These are phyloP conservation scores for Penicillium pulvis DNA, from an alignment of 495 filamentous ascomycete species.

Conservation along the genomic window DNA sequence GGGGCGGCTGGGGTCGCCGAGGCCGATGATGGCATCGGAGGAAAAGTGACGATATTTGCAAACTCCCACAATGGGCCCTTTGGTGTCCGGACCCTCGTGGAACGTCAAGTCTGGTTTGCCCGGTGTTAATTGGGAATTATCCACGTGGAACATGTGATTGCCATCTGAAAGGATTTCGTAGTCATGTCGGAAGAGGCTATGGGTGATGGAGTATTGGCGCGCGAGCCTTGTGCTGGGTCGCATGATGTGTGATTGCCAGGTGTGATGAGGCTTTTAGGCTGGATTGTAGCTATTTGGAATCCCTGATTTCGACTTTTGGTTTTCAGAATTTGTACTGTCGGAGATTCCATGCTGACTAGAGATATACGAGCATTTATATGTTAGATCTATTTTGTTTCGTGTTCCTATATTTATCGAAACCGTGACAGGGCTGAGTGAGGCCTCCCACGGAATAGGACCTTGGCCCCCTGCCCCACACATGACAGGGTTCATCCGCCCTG, in stretches of 20 bases:
- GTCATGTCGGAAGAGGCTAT: constrained; percentile 28
- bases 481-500: too few relatives aligned
- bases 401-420: too few relatives aligned
- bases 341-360: too few relatives aligned
- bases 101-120: constrained; percentile 39
- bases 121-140: constrained; percentile 29
- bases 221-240: constrained; percentile 1
- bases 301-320: too few relatives aligned
- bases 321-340: too few relatives aligned
- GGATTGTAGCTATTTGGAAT: too few relatives aligned
- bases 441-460: too few relatives aligned
- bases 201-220: constrained; percentile 26
- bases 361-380: too few relatives aligned
- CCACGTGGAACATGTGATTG: constrained; percentile 28
- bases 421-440: too few relatives aligned
- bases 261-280: neutral
- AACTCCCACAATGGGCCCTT: constrained; percentile 28
- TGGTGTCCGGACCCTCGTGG: constrained; percentile 30
- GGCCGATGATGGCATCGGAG: constrained; percentile 32
- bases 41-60: constrained; percentile 42
- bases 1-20: constrained; percentile 29
- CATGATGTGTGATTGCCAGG: neutral
- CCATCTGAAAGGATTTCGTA: constrained; percentile 32
- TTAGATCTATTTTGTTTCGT: too few relatives aligned
- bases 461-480: too few relatives aligned